Evolutionary conservation across 106 monocot genomes (phyloP).

Genomic region (Gastrodia elata): DNA sequence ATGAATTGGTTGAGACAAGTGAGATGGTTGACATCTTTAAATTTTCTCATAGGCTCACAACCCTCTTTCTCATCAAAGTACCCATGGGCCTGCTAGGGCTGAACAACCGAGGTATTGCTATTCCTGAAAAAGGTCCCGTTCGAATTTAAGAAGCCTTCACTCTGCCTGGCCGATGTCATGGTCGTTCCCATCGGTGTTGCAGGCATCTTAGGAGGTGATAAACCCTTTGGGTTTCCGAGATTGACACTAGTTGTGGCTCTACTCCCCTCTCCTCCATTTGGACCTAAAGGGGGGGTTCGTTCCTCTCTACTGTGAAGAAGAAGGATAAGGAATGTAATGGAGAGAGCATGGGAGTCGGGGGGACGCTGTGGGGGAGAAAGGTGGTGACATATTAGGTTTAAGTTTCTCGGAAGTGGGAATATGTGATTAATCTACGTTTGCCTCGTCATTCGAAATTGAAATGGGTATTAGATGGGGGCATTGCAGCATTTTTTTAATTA

Average conservation of each 20-base stretch:
- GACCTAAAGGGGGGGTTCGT: no score
- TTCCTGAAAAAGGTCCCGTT: conserved; percentile 16
- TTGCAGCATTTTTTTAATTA: no score
- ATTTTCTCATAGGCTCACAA: conserved; percentile 71
- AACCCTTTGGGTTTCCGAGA: conserved; percentile 65
- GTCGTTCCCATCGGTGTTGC: conserved; percentile 18
- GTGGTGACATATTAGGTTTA: no score
- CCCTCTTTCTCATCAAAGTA: conserved; percentile 60
- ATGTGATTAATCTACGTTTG: no score
- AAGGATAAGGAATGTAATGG: neutral
- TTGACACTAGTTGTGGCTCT: conserved; percentile 79
- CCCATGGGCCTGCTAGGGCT: conserved; percentile 36
- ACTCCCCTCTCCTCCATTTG: conserved; percentile 16
- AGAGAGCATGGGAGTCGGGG: neutral
- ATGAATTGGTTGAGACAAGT: conserved; percentile 86
- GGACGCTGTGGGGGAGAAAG: no score
- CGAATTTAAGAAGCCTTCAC: conserved; percentile 42
- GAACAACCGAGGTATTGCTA: conserved; percentile 44
- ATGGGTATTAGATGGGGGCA: no score
- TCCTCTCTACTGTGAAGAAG: no score
- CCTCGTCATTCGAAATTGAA: no score
- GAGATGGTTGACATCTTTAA: conserved; percentile 92
- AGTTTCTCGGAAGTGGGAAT: no score
- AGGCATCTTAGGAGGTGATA: conserved; percentile 43
- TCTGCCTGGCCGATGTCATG: neutral